Percentiles rank a stretch among this genome's conserved stretches.
phyloP scores from a whole-genome alignment of 2,329 filamentous ascomycete genomes.

The Mycogone perniciosa region DNA sequence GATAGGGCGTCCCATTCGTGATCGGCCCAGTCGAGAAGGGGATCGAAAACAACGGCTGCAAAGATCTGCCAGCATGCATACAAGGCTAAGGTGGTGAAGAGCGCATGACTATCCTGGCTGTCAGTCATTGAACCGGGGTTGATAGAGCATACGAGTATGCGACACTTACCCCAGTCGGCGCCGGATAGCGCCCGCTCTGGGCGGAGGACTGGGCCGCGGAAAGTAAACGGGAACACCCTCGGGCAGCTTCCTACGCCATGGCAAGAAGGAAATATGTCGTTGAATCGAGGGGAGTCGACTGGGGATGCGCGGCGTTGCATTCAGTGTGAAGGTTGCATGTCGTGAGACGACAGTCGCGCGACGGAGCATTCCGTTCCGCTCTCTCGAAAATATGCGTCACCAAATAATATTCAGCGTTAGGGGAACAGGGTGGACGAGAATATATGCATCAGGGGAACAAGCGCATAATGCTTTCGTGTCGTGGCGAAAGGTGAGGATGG shows the following conservation, averaged over 20 bases:
- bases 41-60: slow-evolving; percentile 39
- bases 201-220: slow-evolving; percentile 13
- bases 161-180: slow-evolving; percentile 25
- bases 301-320: slow-evolving; percentile 18
- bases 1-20: slow-evolving; percentile 36
- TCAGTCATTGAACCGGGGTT: slow-evolving; percentile 3
- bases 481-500: not conserved
- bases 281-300: slow-evolving; percentile 15
- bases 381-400: not conserved
- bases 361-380: slow-evolving; percentile 16
- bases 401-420: not conserved
- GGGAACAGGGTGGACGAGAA: not conserved
- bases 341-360: slow-evolving; percentile 18
- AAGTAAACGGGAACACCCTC: slow-evolving; percentile 30
- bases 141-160: not conserved
- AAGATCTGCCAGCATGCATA: slow-evolving; percentile 40
- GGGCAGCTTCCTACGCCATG: slow-evolving; percentile 23
- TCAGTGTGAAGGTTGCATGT: slow-evolving; percentile 16
- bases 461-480: slow-evolving; percentile 2
- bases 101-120: slow-evolving; percentile 18
- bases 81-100: slow-evolving; percentile 27
- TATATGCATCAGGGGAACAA: not conserved
- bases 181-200: slow-evolving; percentile 17
- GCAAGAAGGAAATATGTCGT: slow-evolving; percentile 29
- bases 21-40: slow-evolving; percentile 37